These are phyloP conservation scores for Oryza glumipatula DNA, from an alignment of 176 grass and related monocot genomes.

Conservation along the genomic window DNA sequence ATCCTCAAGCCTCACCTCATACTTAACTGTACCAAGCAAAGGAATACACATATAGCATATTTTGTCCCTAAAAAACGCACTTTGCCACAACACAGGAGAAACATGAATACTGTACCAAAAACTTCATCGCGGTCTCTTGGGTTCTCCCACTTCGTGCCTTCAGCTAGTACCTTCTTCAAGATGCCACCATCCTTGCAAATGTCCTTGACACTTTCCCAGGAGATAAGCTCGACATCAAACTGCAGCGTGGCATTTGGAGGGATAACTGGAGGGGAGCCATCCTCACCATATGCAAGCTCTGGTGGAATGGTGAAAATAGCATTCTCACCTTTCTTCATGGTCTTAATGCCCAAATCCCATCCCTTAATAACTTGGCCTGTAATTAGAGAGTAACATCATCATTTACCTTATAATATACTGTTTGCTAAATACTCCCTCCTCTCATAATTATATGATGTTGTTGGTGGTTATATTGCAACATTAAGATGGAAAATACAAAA, in stretches of 20 bases:
- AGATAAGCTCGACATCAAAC: constrained; percentile 86
- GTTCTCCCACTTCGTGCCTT: constrained; percentile 94
- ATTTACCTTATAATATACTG: constrained; percentile 2
- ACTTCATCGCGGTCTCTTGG: constrained; percentile 86
- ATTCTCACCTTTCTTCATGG: constrained; percentile 92
- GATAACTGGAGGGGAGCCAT: constrained; percentile 74
- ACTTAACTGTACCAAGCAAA: constrained; percentile 65
- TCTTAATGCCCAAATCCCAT: constrained; percentile 93
- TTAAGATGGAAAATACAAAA: background rate
- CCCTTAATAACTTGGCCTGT: constrained; percentile 88
- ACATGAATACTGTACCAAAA: constrained; percentile 56
- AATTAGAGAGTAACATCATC: constrained; percentile 1
- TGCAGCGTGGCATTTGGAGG: constrained; percentile 75
- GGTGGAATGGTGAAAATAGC: constrained; percentile 83
- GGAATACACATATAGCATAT: constrained; percentile 10
- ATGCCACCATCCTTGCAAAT: constrained; percentile 91
- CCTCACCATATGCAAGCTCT: constrained; percentile 79
- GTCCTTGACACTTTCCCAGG: constrained; percentile 76
- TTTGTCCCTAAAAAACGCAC: constrained; percentile 15
- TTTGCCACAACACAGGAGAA: background rate
- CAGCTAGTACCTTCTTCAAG: constrained; percentile 67
- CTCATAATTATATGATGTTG: background rate
- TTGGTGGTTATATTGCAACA: background rate
- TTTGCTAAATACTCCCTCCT: background rate
- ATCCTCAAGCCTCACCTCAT: constrained; percentile 73